Conservation (phyloP, 2,329 filamentous ascomycete genomes). For the Aureobasidium leucospermi region DNA sequence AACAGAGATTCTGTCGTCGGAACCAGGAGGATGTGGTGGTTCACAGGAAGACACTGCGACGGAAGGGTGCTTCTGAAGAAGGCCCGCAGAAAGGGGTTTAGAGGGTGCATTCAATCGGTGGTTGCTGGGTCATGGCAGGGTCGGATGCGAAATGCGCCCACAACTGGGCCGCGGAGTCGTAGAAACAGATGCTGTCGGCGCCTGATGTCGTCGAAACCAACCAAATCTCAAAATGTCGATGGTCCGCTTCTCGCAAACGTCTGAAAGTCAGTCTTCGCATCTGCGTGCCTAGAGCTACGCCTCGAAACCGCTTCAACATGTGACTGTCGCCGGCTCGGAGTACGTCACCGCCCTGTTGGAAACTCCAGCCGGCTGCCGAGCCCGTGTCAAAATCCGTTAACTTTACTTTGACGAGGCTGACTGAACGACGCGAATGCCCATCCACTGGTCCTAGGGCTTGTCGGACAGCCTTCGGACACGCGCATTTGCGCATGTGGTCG, state of each 20-base stretch:
- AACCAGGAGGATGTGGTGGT: conserved; percentile 86
- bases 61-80: conserved; percentile 96
- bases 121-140: background rate
- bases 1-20: conserved; percentile 88
- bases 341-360: background rate
- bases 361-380: background rate
- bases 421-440: background rate
- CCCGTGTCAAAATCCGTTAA: background rate
- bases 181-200: background rate
- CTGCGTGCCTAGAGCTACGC: background rate
- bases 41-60: conserved; percentile 81
- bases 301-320: background rate
- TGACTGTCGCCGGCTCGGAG: background rate
- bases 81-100: conserved; percentile 97
- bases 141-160: conserved; percentile 7
- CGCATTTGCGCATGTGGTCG: background rate
- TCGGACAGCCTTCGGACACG: background rate
- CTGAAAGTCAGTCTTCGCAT: background rate
- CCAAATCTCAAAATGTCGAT: background rate
- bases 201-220: background rate
- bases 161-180: background rate
- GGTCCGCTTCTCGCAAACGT: background rate
- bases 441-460: background rate
- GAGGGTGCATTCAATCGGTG: conserved; percentile 66
- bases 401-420: background rate